These are phyloP conservation scores for Ailanthus altissimus DNA, from an alignment of 345 rosid genomes.

Conservation along the genomic window DNA sequence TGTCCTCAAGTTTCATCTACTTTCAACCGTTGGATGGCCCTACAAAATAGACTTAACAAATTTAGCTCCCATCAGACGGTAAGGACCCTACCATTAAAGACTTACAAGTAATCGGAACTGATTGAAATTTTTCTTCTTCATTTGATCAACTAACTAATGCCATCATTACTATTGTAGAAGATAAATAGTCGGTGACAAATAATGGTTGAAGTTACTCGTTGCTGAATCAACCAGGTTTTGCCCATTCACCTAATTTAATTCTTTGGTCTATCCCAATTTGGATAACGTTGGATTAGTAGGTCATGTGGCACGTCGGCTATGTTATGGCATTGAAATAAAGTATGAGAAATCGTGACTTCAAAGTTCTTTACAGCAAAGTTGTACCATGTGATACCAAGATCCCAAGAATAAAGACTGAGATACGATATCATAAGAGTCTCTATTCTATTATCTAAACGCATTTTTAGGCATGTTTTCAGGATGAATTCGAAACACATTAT, in stretches of 20 bases:
- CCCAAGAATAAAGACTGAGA: background rate
- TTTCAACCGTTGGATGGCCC: constrained; percentile 18
- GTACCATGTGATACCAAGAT: constrained; percentile 9
- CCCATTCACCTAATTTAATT: constrained; percentile 19
- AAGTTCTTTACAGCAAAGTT: constrained; percentile 28
- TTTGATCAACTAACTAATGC: background rate
- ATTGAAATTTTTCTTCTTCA: background rate
- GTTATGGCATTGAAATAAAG: background rate
- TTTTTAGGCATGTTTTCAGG: background rate
- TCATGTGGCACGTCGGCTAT: constrained; percentile 3
- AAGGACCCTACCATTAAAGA: background rate
- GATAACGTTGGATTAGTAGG: constrained; percentile 36
- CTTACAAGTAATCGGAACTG: background rate
- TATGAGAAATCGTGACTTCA: constrained; percentile 30
- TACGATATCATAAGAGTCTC: background rate
- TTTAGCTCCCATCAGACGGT: background rate
- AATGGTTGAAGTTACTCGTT: background rate
- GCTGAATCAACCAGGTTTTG: constrained; percentile 21
- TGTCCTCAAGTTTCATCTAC: background rate
- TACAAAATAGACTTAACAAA: constrained; percentile 7
- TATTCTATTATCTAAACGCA: background rate
- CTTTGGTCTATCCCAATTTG: constrained; percentile 30
- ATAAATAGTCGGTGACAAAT: constrained; percentile 16
- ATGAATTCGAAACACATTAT: background rate
- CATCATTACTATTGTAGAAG: background rate